A percentile compares a stretch with the other conserved stretches of the same genome.
These are phyloP conservation scores for Pisolithus microcarpus DNA, from an alignment of 768 basidiomycete species.

Conservation along the genomic window DNA sequence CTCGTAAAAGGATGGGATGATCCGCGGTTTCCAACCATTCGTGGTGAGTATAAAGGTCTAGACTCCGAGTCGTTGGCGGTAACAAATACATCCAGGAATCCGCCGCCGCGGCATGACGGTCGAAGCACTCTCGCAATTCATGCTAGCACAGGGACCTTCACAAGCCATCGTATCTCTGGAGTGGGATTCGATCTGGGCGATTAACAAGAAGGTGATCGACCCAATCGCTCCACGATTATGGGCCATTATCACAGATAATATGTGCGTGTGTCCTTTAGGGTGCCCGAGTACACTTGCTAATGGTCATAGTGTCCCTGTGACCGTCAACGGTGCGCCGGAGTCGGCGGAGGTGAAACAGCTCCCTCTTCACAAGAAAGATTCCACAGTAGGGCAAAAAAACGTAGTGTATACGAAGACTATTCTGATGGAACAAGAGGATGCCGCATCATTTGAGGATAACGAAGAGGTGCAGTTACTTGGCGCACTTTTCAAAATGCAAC, in stretches of 20 bases:
- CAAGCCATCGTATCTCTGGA: slow-evolving; percentile 90
- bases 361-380: slow-evolving; percentile 96
- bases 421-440: slow-evolving; percentile 90
- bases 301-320: slow-evolving; percentile 68
- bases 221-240: slow-evolving; percentile 90
- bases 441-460: slow-evolving; percentile 78
- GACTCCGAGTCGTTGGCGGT: slow-evolving; percentile 1
- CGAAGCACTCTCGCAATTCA: slow-evolving; percentile 93
- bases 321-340: slow-evolving; percentile 60
- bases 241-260: slow-evolving; percentile 68
- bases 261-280: slow-evolving; percentile 3
- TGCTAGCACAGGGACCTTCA: slow-evolving; percentile 93
- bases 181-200: slow-evolving; percentile 96
- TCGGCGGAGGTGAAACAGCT: slow-evolving; percentile 57
- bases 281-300: neutral
- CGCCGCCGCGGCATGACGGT: slow-evolving; percentile 93
- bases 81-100: slow-evolving; percentile 49
- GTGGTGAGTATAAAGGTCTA: slow-evolving; percentile 47
- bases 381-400: slow-evolving; percentile 85
- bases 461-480: slow-evolving; percentile 63
- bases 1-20: slow-evolving; percentile 97
- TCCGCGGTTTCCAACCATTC: slow-evolving; percentile 96
- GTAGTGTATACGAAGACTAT: slow-evolving; percentile 77
- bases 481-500: neutral
- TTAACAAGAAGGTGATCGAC: slow-evolving; percentile 97